Base-by-base conservation (phyloP, 1,284 basidiomycete genomes). In the Farysia itapuensis region DNA sequence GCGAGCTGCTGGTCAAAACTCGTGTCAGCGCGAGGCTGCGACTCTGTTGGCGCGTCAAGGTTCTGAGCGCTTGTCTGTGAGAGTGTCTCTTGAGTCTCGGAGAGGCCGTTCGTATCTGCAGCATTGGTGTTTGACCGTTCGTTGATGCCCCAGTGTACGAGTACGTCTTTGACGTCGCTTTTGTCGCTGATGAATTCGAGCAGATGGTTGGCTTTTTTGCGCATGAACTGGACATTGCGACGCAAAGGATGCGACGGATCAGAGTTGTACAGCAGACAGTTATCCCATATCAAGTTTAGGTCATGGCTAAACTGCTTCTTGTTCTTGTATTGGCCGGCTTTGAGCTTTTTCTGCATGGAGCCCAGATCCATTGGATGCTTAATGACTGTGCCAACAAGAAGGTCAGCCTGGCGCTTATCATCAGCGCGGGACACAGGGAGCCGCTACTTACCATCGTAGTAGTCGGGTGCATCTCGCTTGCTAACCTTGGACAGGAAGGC, bases 261-360 rank as follows among this genome's bases (percentile, higher is more conserved):
- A 19, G 87, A 86, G 76, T 99, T 99, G 78, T 97, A 98, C 11
- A 83, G 84, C 64, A 88, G 83, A 77, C 94, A 97, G 70, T 98
- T 98, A 42, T 86, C 85, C 94, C 94, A 98, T 66, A 99, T 97
- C 53, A 95, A 83, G 66, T 94, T 89, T 33, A 99, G 80, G 78
- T 99, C 95, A 53, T 88, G 86, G 56, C 87, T 86, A 77, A 99
- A 98, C 70, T 94, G 88, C 52, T 84, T 82, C 79, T 98, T 97
- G 42, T 85, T 89, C 79, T 93, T 94, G 83, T 96, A 97, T 47
- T 67, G 64, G 4, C 88, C 89, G 38, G 82, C 80, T 80, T 94
- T 96, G 74, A 95, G 86, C 79, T 94, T 94, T 80, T 86, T 89
- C 47, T 87, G 81, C 84, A 98, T 90, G 0, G 91, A 89, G 54